Conservation (phyloP, 495 filamentous ascomycete species). For the Chaetomium cochliodes region DNA sequence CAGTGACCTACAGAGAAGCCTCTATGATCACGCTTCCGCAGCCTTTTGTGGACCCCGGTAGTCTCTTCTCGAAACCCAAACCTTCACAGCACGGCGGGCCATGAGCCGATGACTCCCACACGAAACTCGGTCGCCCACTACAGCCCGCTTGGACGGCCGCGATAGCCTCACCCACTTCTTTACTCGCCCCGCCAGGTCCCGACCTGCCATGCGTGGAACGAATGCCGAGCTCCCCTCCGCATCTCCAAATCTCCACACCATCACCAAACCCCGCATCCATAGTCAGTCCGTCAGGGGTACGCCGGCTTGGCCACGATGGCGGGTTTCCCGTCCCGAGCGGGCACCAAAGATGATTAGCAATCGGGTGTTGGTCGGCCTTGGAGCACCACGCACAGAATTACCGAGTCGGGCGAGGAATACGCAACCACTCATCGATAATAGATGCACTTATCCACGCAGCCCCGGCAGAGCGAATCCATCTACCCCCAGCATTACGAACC, state of each 20-base stretch:
- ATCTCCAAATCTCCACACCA: conserved; percentile 26
- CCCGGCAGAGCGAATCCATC: too few relatives aligned
- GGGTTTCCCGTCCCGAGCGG: background rate
- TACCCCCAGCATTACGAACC: too few relatives aligned
- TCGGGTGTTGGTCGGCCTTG: too few relatives aligned
- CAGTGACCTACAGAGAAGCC: conserved; percentile 15
- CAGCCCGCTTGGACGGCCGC: background rate
- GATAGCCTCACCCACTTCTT: background rate
- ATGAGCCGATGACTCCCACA: background rate
- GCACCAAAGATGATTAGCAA: too few relatives aligned
- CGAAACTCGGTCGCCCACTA: background rate
- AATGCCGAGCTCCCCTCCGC: conserved; percentile 33
- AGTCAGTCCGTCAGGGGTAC: background rate
- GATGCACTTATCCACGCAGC: too few relatives aligned
- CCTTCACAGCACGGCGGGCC: background rate
- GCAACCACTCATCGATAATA: too few relatives aligned
- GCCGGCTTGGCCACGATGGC: too few relatives aligned
- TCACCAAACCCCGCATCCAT: conserved; percentile 19
- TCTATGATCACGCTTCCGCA: conserved; percentile 21
- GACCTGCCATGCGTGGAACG: background rate
- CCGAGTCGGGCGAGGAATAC: too few relatives aligned
- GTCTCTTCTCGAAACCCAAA: conserved; percentile 19
- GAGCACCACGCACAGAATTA: too few relatives aligned
- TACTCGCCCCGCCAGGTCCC: too few relatives aligned
- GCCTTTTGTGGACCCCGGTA: conserved; percentile 26